These are phyloP conservation scores for Boletales sp. DNA, from an alignment of 768 basidiomycete genomes.

Conservation along the genomic window DNA sequence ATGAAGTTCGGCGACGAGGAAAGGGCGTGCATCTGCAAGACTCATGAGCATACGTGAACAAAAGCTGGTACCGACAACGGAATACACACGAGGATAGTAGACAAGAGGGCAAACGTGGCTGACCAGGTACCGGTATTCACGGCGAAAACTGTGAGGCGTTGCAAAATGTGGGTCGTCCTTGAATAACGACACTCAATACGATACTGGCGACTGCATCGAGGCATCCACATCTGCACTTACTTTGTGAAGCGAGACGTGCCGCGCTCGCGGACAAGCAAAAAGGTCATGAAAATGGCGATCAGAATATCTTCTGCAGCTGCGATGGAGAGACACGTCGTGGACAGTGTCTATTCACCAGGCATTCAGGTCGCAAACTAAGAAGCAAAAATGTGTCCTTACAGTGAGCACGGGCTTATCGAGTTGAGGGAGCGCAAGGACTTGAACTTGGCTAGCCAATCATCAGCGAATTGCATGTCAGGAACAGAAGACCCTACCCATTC, in stretches of 20 bases:
- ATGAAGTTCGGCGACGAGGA: neutral
- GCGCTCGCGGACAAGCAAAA: neutral
- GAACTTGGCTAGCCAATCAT: neutral
- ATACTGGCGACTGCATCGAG: neutral
- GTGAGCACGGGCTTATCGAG: no score
- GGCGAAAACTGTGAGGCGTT: neutral
- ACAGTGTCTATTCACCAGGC: neutral
- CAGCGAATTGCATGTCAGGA: neutral
- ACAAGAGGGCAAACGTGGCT: slow-evolving; percentile 47
- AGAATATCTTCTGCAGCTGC: neutral
- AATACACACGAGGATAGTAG: slow-evolving; percentile 43
- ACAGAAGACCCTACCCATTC: neutral
- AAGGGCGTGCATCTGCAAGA: slow-evolving; percentile 1
- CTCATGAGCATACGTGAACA: neutral
- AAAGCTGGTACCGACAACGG: neutral
- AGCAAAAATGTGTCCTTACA: neutral
- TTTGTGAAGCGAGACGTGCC: neutral
- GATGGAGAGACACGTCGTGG: neutral
- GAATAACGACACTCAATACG: neutral
- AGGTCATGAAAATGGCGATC: neutral
- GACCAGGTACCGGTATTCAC: slow-evolving; percentile 37
- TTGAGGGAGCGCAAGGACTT: no score
- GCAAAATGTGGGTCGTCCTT: neutral
- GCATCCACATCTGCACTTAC: neutral
- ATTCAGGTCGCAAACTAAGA: neutral